Base-by-base conservation (phyloP, 768 basidiomycete genomes). In the Strobilomyces echinocephalus region DNA sequence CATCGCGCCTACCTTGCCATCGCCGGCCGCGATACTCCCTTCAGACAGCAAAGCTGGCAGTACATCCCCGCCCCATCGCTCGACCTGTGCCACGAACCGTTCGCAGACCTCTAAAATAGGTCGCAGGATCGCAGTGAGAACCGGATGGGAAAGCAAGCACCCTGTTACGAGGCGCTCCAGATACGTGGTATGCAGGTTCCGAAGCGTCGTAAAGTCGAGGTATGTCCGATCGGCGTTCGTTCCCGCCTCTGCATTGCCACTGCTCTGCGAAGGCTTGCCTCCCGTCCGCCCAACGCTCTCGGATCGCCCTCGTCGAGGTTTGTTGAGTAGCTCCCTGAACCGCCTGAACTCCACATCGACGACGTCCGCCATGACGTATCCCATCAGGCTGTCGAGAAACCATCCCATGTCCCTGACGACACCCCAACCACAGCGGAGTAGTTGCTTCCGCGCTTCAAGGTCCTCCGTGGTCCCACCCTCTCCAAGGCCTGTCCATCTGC, bases 11-110 rank as follows among this genome's bases (percentile, higher is more conserved):
- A 90, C 82, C 59, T 77, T 76, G 20, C 75, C 75, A 6, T 73
- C 79, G 7, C 80, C 77, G 0, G 62, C 65, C 28, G 75, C 76
- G 46, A 91, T 62, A 63, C 87, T 90, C 14, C 89, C 90, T 65
- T 93, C 92, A 57, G 84, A 85, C 38, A 95, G 69, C 43, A 95
- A 74, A 0, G 86, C 89, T 12, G 93, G 93, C 3, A 95, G 73
- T 9, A 95, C 82, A 64, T 95, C 91, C 0, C 92, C 92, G 12
- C 91, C 91, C 93, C 93, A 97, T 49, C 92, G 74, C 69, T 95
- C 93, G 0, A 95, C 81, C 57, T 91, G 84, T 8, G 83, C 91
- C n/a, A 86, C 87, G 64, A 95, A 91, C 9, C 84, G 79, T 64
- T 91, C 91, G 66, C 91, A 95, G 9, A 87, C 76, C 59, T 91